A percentile compares a stretch with the other conserved stretches of the same genome.
phyloP scores from a whole-genome alignment of 2,329 filamentous ascomycete genomes.

The Sarocladiaceae sp. region DNA sequence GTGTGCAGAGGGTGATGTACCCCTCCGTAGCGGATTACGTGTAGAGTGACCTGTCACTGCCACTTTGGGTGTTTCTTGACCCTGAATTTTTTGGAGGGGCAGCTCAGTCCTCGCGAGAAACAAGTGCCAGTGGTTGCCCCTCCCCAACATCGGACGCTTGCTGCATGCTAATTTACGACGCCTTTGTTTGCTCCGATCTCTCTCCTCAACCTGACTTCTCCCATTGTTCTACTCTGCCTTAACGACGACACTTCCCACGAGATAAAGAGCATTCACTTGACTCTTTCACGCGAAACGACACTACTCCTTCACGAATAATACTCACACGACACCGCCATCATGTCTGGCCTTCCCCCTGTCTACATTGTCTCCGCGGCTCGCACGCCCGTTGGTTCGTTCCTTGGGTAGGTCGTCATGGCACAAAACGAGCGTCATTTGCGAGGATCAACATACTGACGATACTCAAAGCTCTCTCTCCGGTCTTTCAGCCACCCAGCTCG shows the following conservation, averaged over 20 bases:
- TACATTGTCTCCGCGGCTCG: constrained; percentile 93
- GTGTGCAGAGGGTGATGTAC: background rate
- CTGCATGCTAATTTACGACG: no score
- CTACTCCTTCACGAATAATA: constrained; percentile 11
- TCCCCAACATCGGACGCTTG: no score
- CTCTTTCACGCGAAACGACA: background rate
- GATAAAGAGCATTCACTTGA: no score
- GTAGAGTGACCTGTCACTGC: constrained; percentile 1
- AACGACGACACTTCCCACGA: background rate
- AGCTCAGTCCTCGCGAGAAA: no score
- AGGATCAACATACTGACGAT: constrained; percentile 16
- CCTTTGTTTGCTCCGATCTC: background rate
- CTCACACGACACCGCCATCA: constrained; percentile 35
- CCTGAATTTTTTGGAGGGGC: no score
- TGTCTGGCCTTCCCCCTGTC: constrained; percentile 79
- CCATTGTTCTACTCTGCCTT: no score
- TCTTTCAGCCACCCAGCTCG: constrained; percentile 80
- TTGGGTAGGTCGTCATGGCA: constrained; percentile 62
- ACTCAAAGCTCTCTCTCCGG: constrained; percentile 74
- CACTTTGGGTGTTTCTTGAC: no score
- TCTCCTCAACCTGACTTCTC: background rate
- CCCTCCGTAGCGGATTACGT: background rate
- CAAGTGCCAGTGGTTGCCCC: no score
- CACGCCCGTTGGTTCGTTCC: constrained; percentile 90
- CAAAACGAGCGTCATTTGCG: background rate